Percentiles rank a stretch among this genome's conserved stretches.
These are phyloP conservation scores for Alternaria triticina DNA, from an alignment of 2,329 filamentous ascomycete genomes.

Conservation along the genomic window DNA sequence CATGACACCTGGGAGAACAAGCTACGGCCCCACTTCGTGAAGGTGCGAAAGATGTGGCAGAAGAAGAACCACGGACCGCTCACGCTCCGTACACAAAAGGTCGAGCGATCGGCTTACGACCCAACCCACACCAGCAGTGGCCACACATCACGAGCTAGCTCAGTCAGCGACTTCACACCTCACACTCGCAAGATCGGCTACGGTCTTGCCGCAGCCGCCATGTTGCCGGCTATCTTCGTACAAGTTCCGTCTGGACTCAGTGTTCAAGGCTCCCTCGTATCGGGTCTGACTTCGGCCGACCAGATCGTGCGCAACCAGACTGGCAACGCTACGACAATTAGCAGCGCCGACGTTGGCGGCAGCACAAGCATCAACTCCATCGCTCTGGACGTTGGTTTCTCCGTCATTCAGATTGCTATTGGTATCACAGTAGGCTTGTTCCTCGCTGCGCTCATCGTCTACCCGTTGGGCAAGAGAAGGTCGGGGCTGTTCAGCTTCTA, in stretches of 20 bases:
- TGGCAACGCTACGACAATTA: conserved; percentile 50
- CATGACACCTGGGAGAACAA: conserved; percentile 62
- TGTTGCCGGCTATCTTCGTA: conserved; percentile 85
- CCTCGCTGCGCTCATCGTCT: conserved; percentile 56
- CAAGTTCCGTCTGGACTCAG: conserved; percentile 67
- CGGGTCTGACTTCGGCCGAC: conserved; percentile 63
- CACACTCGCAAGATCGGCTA: conserved; percentile 61
- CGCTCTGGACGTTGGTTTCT: conserved; percentile 56
- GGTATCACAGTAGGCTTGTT: conserved; percentile 60
- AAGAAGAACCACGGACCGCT: conserved; percentile 27
- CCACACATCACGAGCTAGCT: conserved; percentile 28
- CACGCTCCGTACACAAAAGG: conserved; percentile 13
- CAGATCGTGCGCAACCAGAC: conserved; percentile 59
- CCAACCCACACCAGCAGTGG: conserved; percentile 23
- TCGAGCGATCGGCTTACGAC: conserved; percentile 29
- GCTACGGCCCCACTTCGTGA: conserved; percentile 51
- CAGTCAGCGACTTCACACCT: conserved; percentile 36
- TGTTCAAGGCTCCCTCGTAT: conserved; percentile 63
- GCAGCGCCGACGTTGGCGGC: conserved; percentile 29
- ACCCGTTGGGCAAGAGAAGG: conserved; percentile 57
- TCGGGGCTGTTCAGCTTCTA: conserved; percentile 48
- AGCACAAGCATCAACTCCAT: conserved; percentile 48
- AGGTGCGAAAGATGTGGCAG: conserved; percentile 34
- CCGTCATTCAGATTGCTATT: conserved; percentile 58
- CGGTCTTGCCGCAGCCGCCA: conserved; percentile 80